Conservation (phyloP, 345 rosid genomes). For the Lumnitzera littorea region DNA sequence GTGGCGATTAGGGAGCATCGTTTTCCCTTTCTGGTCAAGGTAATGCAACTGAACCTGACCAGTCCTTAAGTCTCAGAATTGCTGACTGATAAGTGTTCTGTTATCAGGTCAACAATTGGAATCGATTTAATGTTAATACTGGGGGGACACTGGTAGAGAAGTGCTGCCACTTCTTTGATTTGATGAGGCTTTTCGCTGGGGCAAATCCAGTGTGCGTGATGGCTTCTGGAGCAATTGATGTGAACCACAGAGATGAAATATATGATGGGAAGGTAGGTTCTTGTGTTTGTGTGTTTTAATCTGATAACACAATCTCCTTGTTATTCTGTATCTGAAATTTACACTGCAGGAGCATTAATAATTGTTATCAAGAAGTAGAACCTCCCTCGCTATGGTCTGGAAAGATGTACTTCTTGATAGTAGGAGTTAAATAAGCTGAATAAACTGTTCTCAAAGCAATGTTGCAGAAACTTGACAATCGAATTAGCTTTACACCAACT, state of each 20-base stretch:
- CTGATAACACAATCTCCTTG: too few relatives aligned
- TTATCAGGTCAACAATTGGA: slow-evolving; percentile 82
- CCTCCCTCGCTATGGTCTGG: too few relatives aligned
- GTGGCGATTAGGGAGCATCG: slow-evolving; percentile 89
- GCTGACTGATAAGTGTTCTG: slow-evolving; percentile 8
- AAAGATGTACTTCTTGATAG: too few relatives aligned
- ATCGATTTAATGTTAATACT: slow-evolving; percentile 78
- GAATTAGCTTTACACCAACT: too few relatives aligned
- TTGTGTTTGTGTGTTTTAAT: background rate
- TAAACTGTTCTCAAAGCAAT: too few relatives aligned
- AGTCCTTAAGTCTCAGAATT: slow-evolving; percentile 7
- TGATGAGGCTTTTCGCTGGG: slow-evolving; percentile 84
- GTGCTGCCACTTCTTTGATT: slow-evolving; percentile 96
- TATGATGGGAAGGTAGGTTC: slow-evolving; percentile 73
- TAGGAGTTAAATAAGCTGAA: too few relatives aligned
- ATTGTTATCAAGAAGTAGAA: too few relatives aligned
- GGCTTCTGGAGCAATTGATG: slow-evolving; percentile 94
- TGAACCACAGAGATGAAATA: slow-evolving; percentile 84
- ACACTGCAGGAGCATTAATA: too few relatives aligned
- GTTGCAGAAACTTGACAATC: too few relatives aligned
- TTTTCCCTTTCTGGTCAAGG: slow-evolving; percentile 94
- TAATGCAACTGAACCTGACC: slow-evolving; percentile 16
- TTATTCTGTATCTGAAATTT: too few relatives aligned
- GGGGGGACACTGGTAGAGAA: slow-evolving; percentile 97
- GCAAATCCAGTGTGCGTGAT: slow-evolving; percentile 79